Evolutionary conservation across 2,329 filamentous ascomycete genomes (phyloP).

Genomic region (Dactylellina drechsleri): DNA sequence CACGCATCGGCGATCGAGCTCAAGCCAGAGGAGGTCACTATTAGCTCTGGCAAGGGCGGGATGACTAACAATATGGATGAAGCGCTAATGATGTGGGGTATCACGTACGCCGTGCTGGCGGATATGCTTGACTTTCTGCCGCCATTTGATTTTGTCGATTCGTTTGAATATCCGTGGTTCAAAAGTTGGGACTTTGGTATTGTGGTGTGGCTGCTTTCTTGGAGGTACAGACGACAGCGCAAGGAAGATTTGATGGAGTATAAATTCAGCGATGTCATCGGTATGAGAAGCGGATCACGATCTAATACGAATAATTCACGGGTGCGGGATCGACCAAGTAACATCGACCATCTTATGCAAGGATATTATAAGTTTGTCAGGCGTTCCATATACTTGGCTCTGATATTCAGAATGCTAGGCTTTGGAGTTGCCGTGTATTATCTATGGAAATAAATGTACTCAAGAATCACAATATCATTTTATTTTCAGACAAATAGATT

Average conservation of each 20-base stretch:
- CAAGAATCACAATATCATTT: neutral
- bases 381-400: slow-evolving; percentile 17
- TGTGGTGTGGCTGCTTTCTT: slow-evolving; percentile 71
- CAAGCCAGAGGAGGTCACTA: slow-evolving; percentile 69
- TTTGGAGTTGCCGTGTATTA: neutral
- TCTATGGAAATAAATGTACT: neutral
- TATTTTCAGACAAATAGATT: neutral
- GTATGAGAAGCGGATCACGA: slow-evolving; percentile 20
- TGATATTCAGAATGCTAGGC: neutral
- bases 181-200: slow-evolving; percentile 71
- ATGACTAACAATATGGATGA: slow-evolving; percentile 61
- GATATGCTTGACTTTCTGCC: slow-evolving; percentile 75
- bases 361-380: slow-evolving; percentile 45
- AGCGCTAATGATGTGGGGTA: slow-evolving; percentile 72
- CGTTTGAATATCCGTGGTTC: slow-evolving; percentile 77
- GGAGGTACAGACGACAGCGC: slow-evolving; percentile 68
- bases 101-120: slow-evolving; percentile 74
- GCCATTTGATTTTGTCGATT: slow-evolving; percentile 69
- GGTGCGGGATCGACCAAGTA: slow-evolving; percentile 6
- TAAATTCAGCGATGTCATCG: slow-evolving; percentile 45
- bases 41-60: slow-evolving; percentile 69
- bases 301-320: neutral
- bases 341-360: slow-evolving; percentile 42
- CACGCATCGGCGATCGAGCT: slow-evolving; percentile 73
- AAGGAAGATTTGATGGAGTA: slow-evolving; percentile 54